Percentiles rank a stretch among this genome's conserved stretches.
phyloP scores from a whole-genome alignment of 345 rosid species.

The Salix viminalis region DNA sequence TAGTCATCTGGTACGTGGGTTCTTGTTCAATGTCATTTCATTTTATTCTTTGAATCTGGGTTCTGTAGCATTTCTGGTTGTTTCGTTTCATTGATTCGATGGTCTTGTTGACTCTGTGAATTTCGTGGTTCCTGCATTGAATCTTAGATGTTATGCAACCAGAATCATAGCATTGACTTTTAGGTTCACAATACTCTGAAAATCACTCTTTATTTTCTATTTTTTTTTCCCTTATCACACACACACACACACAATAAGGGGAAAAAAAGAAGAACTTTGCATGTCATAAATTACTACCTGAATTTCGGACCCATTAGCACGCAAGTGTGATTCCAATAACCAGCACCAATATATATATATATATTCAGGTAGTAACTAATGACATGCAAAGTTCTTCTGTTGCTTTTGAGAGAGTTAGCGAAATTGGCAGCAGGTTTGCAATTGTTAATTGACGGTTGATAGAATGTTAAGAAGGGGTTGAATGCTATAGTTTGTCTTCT shows the following conservation, averaged over 20 bases:
- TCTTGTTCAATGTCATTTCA: neutral
- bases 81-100: neutral
- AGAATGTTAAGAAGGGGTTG: neutral
- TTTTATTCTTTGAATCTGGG: neutral
- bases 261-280: too few relatives aligned
- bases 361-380: neutral
- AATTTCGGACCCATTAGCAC: too few relatives aligned
- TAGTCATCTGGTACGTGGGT: constrained; percentile 72
- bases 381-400: neutral
- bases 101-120: neutral
- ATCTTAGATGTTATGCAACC: neutral
- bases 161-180: neutral
- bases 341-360: too few relatives aligned
- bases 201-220: neutral
- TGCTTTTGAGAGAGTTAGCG: neutral
- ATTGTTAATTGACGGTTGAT: neutral
- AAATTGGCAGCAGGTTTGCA: neutral
- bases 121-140: neutral
- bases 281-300: too few relatives aligned
- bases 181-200: neutral
- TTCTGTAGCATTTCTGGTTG: neutral
- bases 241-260: too few relatives aligned
- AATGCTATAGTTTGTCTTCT: neutral
- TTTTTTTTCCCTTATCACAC: too few relatives aligned
- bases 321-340: too few relatives aligned